Percentiles rank a stretch among this genome's conserved stretches.
phyloP scores from a whole-genome alignment of 192 early-diverging fungal species.

The Coemansia sp. region DNA sequence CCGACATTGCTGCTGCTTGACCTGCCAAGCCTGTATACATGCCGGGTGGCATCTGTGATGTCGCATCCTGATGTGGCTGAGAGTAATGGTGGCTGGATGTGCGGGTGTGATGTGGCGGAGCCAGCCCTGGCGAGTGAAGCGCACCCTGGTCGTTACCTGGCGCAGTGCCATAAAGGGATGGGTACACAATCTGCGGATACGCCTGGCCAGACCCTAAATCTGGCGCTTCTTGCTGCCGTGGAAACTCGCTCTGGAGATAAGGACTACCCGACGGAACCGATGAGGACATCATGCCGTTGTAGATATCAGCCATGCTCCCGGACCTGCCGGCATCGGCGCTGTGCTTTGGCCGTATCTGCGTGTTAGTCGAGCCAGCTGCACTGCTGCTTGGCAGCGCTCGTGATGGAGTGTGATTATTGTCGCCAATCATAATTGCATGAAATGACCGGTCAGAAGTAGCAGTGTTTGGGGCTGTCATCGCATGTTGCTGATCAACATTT shows the following conservation, averaged over 20 bases:
- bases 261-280: conserved; percentile 35
- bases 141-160: not conserved
- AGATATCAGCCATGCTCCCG: conserved; percentile 12
- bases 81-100: conserved; percentile 15
- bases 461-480: conserved; percentile 29
- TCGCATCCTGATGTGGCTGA: not conserved
- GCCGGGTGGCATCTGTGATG: not conserved
- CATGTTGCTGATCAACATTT: conserved; percentile 11
- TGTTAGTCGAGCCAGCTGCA: conserved; percentile 12
- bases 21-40: not conserved
- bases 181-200: conserved; percentile 24
- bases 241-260: conserved; percentile 16
- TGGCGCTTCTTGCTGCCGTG: conserved; percentile 1
- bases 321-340: conserved; percentile 17
- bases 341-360: conserved; percentile 25
- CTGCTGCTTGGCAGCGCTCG: not conserved
- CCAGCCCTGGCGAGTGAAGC: not conserved
- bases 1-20: not conserved
- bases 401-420: conserved; percentile 23
- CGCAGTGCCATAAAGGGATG: conserved; percentile 8
- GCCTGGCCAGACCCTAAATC: conserved; percentile 1
- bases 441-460: conserved; percentile 45
- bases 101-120: conserved; percentile 10
- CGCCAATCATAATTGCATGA: conserved; percentile 51
- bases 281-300: conserved; percentile 27